These are phyloP conservation scores for Dactylorhiza incarnata DNA, from an alignment of 106 monocot species.

Conservation along the genomic window DNA sequence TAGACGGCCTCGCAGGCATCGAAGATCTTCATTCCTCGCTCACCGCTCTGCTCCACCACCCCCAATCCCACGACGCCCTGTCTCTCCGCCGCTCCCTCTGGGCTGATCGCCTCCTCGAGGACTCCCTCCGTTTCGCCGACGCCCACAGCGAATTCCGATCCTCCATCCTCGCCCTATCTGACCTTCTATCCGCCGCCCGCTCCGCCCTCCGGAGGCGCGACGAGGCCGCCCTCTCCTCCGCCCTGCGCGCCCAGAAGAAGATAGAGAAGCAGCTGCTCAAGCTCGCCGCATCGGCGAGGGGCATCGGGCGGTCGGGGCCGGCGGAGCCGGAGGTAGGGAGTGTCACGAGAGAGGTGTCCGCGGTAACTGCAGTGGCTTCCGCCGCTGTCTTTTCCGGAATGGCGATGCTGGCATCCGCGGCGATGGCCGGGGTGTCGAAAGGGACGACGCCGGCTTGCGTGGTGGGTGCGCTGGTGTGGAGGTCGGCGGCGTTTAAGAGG, in stretches of 20 bases:
- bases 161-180: conserved; percentile 20
- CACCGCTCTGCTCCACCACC: conserved; percentile 46
- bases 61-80: conserved; percentile 40
- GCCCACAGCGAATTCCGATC: conserved; percentile 41
- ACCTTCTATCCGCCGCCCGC: conserved; percentile 23
- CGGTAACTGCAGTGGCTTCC: conserved; percentile 16
- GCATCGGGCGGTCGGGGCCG: background rate
- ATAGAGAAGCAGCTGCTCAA: conserved; percentile 50
- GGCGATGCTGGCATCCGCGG: conserved; percentile 13
- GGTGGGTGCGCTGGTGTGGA: conserved; percentile 15
- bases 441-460: conserved; percentile 1
- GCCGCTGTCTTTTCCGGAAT: conserved; percentile 23
- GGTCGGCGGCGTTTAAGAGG: conserved; percentile 5
- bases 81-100: conserved; percentile 14
- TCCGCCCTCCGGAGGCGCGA: conserved; percentile 45
- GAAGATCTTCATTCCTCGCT: conserved; percentile 41
- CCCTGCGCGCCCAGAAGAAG: conserved; percentile 21
- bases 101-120: conserved; percentile 45
- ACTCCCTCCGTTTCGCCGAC: conserved; percentile 64
- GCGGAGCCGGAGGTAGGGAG: conserved; percentile 23
- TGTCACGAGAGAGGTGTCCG: conserved; percentile 1
- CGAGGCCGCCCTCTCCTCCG: conserved; percentile 21
- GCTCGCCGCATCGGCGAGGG: conserved; percentile 17
- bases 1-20: conserved; percentile 38
- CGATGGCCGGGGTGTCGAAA: conserved; percentile 3